These are phyloP conservation scores for Catharanthus roseus DNA, from an alignment of 257 asterid genomes.

Conservation along the genomic window DNA sequence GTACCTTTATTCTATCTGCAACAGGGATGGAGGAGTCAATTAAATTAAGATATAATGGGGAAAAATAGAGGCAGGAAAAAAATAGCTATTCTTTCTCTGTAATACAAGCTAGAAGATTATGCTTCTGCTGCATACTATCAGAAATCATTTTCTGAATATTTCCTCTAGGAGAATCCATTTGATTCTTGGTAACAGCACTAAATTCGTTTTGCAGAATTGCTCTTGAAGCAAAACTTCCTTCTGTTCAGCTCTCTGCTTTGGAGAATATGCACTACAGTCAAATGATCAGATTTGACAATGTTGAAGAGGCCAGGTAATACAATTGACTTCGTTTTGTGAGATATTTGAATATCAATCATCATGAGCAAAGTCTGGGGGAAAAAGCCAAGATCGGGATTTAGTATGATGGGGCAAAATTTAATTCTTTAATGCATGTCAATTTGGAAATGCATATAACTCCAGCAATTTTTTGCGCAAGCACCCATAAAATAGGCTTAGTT, in stretches of 20 bases:
- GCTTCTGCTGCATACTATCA: background rate
- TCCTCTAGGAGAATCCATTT: constrained; percentile 10
- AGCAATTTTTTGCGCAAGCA: background rate
- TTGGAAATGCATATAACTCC: background rate
- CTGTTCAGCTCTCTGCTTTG: constrained; percentile 72
- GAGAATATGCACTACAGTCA: constrained; percentile 91
- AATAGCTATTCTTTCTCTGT: background rate
- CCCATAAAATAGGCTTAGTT: background rate
- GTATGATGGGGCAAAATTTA: background rate
- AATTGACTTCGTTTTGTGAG: background rate
- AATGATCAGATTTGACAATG: constrained; percentile 88
- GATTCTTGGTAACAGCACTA: constrained; percentile 20
- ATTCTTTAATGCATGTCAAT: background rate
- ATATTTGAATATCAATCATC: background rate
- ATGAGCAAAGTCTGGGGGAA: background rate
- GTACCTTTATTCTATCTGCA: background rate
- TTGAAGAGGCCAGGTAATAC: constrained; percentile 73
- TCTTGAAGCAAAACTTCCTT: constrained; percentile 45
- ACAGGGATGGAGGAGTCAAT: background rate
- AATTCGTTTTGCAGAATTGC: constrained; percentile 58
- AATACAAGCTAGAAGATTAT: background rate
- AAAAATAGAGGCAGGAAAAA: background rate
- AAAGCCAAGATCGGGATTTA: background rate
- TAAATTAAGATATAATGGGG: background rate
- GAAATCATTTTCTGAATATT: background rate